Evolutionary conservation across 192 early-diverging fungal genomes (phyloP).

Genomic region (Entrophospora sp.): DNA sequence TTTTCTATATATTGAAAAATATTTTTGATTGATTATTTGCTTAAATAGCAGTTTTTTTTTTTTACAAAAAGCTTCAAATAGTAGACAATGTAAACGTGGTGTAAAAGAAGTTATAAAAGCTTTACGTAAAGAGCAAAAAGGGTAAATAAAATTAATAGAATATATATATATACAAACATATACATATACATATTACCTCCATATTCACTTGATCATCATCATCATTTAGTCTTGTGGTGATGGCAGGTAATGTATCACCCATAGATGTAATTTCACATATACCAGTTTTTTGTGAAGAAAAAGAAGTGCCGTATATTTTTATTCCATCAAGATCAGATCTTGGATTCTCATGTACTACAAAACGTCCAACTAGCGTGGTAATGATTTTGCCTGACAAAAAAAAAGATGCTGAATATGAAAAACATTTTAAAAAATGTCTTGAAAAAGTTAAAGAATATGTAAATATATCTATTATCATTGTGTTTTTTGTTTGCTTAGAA

Average conservation of each 20-base stretch:
- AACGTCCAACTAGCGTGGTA: conserved; percentile 87
- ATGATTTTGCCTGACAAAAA: conserved; percentile 79
- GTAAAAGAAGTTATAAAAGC: conserved; percentile 98
- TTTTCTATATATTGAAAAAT: background rate
- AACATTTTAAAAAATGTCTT: conserved; percentile 75
- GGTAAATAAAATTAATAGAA: conserved; percentile 26
- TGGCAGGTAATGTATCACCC: conserved; percentile 95
- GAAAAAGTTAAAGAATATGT: conserved; percentile 70
- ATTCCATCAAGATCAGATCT: conserved; percentile 94
- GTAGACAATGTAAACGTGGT: conserved; percentile 84
- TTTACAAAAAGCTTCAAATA: conserved; percentile 56
- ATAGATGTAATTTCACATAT: conserved; percentile 97
- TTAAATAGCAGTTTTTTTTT: background rate
- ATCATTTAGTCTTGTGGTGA: conserved; percentile 65
- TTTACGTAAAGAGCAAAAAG: conserved; percentile 91
- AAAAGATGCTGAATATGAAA: conserved; percentile 74
- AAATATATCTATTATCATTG: too few species aligned
- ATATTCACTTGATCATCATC: background rate
- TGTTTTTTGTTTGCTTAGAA: too few species aligned
- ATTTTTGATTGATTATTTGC: background rate
- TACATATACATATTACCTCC: background rate
- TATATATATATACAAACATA: background rate
- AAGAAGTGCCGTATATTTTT: conserved; percentile 89
- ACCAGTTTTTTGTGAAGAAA: conserved; percentile 95
- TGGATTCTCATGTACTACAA: conserved; percentile 84